phyloP scores from a whole-genome alignment of 2,329 filamentous ascomycete genomes.

The Colletotrichum falcatum region DNA sequence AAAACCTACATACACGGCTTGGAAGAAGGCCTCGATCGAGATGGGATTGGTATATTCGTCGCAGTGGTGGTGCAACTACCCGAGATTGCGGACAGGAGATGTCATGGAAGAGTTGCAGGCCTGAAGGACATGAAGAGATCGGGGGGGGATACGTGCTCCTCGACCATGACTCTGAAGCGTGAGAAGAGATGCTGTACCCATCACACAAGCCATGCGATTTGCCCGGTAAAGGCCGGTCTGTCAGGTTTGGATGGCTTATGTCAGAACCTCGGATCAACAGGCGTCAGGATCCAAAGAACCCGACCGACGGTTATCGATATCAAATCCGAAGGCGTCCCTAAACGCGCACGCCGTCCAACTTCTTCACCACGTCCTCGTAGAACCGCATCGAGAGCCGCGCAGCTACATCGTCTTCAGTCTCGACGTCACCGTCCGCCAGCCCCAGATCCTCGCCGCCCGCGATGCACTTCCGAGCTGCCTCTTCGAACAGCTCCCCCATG shows the following conservation, averaged over 20 bases:
- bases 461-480: slow-evolving; percentile 53
- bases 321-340: slow-evolving; percentile 36
- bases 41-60: too few species aligned
- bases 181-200: not conserved
- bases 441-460: slow-evolving; percentile 53
- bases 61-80: too few species aligned
- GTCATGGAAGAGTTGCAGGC: too few species aligned
- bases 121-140: too few species aligned
- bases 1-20: too few species aligned
- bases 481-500: slow-evolving; percentile 56
- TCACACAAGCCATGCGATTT: not conserved
- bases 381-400: slow-evolving; percentile 55
- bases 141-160: not conserved
- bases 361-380: slow-evolving; percentile 60
- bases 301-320: not conserved
- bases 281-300: not conserved
- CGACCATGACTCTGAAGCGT: not conserved
- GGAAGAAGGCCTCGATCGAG: too few species aligned
- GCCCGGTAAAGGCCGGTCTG: too few species aligned
- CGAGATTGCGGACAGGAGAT: too few species aligned
- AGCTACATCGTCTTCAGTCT: slow-evolving; percentile 55
- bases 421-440: slow-evolving; percentile 52
- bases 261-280: not conserved
- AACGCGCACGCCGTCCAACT: slow-evolving; percentile 52
- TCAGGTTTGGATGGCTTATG: not conserved